Conservation (phyloP, 139 green algal species). For the Picochlorum costavermella region DNA sequence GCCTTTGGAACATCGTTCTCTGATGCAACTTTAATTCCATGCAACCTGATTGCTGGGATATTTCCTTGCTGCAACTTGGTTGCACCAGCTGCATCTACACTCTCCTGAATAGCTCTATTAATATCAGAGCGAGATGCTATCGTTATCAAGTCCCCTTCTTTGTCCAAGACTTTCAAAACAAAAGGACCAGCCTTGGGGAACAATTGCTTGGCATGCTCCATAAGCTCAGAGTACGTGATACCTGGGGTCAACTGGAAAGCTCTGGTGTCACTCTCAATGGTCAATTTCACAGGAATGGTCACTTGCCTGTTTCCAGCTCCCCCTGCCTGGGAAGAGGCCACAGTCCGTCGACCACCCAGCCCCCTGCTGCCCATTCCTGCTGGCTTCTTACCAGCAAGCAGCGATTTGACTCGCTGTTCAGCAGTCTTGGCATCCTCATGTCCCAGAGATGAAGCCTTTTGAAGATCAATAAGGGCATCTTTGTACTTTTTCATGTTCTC, state of each 20-base stretch:
- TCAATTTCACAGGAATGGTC: conserved; percentile 48
- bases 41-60: conserved; percentile 22
- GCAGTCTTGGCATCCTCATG: conserved; percentile 39
- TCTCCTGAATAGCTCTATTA: conserved; percentile 32
- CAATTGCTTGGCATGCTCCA: conserved; percentile 51
- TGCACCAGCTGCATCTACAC: conserved; percentile 21
- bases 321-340: conserved; percentile 14
- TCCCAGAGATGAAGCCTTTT: conserved; percentile 43
- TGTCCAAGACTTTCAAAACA: conserved; percentile 44
- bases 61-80: conserved; percentile 7
- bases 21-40: conserved; percentile 26
- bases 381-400: conserved; percentile 44
- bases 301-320: conserved; percentile 9
- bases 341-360: conserved; percentile 6
- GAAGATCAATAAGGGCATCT: conserved; percentile 65
- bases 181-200: conserved; percentile 56
- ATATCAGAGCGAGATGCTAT: conserved; percentile 51
- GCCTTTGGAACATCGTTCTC: conserved; percentile 51
- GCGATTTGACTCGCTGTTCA: conserved; percentile 61
- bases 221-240: conserved; percentile 64
- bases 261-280: conserved; percentile 59
- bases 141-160: conserved; percentile 66
- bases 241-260: conserved; percentile 48
- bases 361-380: conserved; percentile 16
- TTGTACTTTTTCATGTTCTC: conserved; percentile 72